Conservation (phyloP, 129 eudicot species). For the carrot (Daucus carota) region DNA sequence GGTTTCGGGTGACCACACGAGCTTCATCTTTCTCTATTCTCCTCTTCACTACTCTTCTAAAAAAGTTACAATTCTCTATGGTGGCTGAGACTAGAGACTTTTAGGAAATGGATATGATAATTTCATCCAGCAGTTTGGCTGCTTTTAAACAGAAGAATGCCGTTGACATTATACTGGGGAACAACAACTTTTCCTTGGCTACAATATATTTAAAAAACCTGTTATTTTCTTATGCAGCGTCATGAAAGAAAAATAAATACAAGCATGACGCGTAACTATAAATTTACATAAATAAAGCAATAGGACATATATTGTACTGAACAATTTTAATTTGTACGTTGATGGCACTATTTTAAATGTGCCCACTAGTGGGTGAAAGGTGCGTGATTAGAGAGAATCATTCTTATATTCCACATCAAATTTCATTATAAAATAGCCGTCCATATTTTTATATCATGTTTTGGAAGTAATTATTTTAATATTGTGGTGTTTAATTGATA, state of each 20-base stretch:
- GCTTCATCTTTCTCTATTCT: slow-evolving; percentile 31
- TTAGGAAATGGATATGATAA: background rate
- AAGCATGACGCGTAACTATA: background rate
- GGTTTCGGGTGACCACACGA: slow-evolving; percentile 49
- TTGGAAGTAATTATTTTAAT: no score
- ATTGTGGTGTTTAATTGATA: no score
- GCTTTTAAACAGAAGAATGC: background rate
- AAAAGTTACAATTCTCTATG: background rate
- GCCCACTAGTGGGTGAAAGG: background rate
- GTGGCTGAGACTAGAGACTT: background rate
- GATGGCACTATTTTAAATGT: background rate
- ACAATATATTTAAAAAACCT: background rate
- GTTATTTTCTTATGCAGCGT: background rate
- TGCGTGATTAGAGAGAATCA: background rate
- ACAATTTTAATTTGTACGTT: background rate
- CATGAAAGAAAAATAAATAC: background rate
- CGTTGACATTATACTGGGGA: background rate
- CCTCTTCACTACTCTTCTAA: background rate
- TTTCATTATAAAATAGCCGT: no score
- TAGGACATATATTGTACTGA: background rate
- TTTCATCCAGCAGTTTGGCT: background rate
- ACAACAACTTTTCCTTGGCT: background rate
- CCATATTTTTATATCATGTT: no score
- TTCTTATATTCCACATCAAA: background rate
- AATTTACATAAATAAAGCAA: background rate